These are phyloP conservation scores for Penicillium hesseltinei DNA, from an alignment of 2,329 filamentous ascomycete genomes.

Conservation along the genomic window DNA sequence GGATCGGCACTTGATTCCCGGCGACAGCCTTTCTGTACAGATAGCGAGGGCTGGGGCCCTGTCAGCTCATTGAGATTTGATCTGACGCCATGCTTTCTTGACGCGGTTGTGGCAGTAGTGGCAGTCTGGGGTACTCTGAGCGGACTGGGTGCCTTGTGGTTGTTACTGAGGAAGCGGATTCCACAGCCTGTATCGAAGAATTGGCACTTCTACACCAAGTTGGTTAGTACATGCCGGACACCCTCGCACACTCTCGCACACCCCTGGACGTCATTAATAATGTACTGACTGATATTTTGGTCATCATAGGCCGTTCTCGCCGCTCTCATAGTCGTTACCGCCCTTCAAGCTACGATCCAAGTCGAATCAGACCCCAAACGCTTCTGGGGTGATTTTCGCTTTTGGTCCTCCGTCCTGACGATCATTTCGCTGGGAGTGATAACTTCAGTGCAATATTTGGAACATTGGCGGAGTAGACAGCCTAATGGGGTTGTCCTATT, in stretches of 20 bases:
- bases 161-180: slow-evolving; percentile 69
- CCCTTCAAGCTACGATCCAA: slow-evolving; percentile 72
- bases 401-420: slow-evolving; percentile 74
- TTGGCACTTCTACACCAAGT: slow-evolving; percentile 89
- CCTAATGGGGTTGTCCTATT: slow-evolving; percentile 86
- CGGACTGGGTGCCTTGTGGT: slow-evolving; percentile 75
- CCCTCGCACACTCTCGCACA: background rate
- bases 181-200: slow-evolving; percentile 71
- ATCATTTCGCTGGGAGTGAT: slow-evolving; percentile 71
- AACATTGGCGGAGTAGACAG: slow-evolving; percentile 78
- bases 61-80: slow-evolving; percentile 84
- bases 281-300: background rate
- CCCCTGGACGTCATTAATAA: background rate
- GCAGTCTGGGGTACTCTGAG: slow-evolving; percentile 75
- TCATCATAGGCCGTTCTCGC: slow-evolving; percentile 59
- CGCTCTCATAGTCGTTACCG: slow-evolving; percentile 65
- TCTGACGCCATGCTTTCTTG: slow-evolving; percentile 96
- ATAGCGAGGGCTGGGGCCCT: slow-evolving; percentile 92
- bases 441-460: slow-evolving; percentile 78
- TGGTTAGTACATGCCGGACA: slow-evolving; percentile 57
- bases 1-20: slow-evolving; percentile 28
- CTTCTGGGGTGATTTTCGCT: slow-evolving; percentile 79
- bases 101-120: slow-evolving; percentile 79
- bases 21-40: slow-evolving; percentile 75
- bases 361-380: slow-evolving; percentile 65